These are phyloP conservation scores for Coniella vitis DNA, from an alignment of 2,329 filamentous ascomycete species.

Conservation along the genomic window DNA sequence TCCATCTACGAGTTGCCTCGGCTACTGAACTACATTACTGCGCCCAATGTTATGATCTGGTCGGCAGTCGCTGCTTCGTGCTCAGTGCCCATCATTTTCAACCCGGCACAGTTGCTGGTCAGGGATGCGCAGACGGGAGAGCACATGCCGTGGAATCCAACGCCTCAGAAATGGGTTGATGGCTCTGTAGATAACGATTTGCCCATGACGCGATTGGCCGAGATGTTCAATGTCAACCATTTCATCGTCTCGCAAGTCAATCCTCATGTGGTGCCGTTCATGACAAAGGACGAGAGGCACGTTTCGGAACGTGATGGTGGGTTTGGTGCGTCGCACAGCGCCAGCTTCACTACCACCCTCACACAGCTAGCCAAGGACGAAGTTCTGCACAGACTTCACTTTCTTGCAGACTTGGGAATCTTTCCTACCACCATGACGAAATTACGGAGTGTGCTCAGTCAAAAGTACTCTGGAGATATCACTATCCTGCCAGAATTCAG, in stretches of 20 bases:
- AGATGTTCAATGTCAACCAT: constrained; percentile 98
- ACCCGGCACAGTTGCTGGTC: constrained; percentile 68
- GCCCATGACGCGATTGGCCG: constrained; percentile 79
- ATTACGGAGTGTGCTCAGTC: constrained; percentile 71
- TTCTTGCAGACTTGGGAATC: constrained; percentile 72
- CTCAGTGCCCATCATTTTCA: constrained; percentile 83
- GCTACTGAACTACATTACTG: constrained; percentile 85
- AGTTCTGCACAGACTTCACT: constrained; percentile 70
- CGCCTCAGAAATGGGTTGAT: constrained; percentile 82
- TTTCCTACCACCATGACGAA: constrained; percentile 76
- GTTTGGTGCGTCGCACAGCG: constrained; percentile 25
- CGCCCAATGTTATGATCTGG: constrained; percentile 93
- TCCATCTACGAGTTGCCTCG: constrained; percentile 81
- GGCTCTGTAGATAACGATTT: constrained; percentile 92
- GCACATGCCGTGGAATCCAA: constrained; percentile 77
- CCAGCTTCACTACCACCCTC: constrained; percentile 34
- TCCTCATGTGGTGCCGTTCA: constrained; percentile 83
- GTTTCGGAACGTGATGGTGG: constrained; percentile 34
- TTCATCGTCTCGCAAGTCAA: constrained; percentile 98
- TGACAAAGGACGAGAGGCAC: constrained; percentile 64
- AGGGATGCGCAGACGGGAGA: constrained; percentile 78
- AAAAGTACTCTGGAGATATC: constrained; percentile 91
- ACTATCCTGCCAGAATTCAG: constrained; percentile 81
- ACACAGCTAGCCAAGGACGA: constrained; percentile 73
- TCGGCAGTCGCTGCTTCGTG: constrained; percentile 95